A percentile compares a stretch with the other conserved stretches of the same genome.
Conservation (phyloP, 352 stramenopile species). For the Thalassiosira mediterranea region DNA sequence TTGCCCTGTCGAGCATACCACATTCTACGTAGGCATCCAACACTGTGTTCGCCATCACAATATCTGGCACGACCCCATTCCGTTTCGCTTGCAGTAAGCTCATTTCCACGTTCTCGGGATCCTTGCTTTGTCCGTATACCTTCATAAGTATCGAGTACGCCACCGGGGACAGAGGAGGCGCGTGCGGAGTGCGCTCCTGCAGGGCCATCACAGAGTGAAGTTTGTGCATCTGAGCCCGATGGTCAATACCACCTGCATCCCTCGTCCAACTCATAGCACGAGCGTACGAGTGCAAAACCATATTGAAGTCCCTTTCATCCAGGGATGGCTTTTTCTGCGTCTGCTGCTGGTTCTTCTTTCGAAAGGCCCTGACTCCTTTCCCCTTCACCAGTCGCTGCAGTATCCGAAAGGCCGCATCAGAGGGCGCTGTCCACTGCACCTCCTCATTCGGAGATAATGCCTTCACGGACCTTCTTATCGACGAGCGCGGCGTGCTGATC, state of each 20-base stretch:
- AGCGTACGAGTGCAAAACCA: slow-evolving; percentile 71
- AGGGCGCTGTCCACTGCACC: slow-evolving; percentile 20
- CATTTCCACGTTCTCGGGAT: slow-evolving; percentile 72
- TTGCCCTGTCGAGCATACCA: slow-evolving; percentile 56
- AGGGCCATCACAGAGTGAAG: slow-evolving; percentile 71
- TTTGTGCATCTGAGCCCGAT: slow-evolving; percentile 54
- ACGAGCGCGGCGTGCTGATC: slow-evolving; percentile 18
- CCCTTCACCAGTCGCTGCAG: slow-evolving; percentile 70
- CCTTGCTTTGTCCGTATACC: slow-evolving; percentile 64
- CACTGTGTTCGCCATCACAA: slow-evolving; percentile 74
- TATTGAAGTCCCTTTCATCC: slow-evolving; percentile 78
- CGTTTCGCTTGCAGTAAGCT: slow-evolving; percentile 49
- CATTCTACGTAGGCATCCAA: slow-evolving; percentile 81
- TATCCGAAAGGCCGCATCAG: slow-evolving; percentile 68
- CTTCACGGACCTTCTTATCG: slow-evolving; percentile 2
- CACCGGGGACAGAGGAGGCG: slow-evolving; percentile 65
- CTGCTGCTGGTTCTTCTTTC: slow-evolving; percentile 14
- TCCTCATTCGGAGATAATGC: slow-evolving; percentile 5
- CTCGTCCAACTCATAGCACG: slow-evolving; percentile 18
- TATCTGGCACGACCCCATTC: slow-evolving; percentile 61
- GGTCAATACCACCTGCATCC: too few species aligned
- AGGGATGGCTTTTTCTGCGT: slow-evolving; percentile 22
- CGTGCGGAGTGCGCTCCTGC: slow-evolving; percentile 63
- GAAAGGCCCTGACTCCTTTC: slow-evolving; percentile 51
- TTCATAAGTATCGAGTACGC: slow-evolving; percentile 80